Evolutionary conservation across 2,329 filamentous ascomycete genomes (phyloP).

Genomic region (Furcasterigmium furcatum): DNA sequence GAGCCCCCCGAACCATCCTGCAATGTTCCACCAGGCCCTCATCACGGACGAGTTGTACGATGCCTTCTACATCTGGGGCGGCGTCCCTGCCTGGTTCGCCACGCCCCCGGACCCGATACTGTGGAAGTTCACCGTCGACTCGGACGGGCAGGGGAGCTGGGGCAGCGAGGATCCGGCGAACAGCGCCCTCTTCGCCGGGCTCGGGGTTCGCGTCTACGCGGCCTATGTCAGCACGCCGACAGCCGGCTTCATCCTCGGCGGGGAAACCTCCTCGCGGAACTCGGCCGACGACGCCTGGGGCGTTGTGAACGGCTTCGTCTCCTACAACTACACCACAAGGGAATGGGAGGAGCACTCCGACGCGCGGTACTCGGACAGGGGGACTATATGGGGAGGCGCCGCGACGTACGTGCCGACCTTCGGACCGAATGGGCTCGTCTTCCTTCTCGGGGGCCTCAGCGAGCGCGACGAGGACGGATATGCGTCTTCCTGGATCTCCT

Average conservation of each 20-base stretch:
- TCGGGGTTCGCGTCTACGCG: neutral
- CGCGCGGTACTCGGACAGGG: neutral
- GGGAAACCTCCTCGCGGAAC: slow-evolving; percentile 1
- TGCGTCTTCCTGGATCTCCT: neutral
- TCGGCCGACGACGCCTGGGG: slow-evolving; percentile 10
- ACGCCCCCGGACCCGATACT: neutral
- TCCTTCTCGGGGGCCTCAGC: neutral
- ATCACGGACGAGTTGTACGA: neutral
- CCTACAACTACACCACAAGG: slow-evolving; percentile 10
- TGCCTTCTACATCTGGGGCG: neutral
- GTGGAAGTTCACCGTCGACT: neutral
- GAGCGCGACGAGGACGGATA: too few relatives aligned
- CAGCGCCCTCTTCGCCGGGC: neutral
- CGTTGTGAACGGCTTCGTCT: slow-evolving; percentile 9
- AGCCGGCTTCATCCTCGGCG: neutral
- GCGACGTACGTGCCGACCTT: neutral
- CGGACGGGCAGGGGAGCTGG: neutral
- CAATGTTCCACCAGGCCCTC: neutral
- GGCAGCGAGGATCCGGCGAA: neutral
- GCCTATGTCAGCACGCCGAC: neutral
- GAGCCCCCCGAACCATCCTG: neutral
- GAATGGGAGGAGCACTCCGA: neutral
- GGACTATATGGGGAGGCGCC: neutral
- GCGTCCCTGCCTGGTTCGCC: neutral
- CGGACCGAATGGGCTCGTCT: neutral